Conservation (phyloP, 2,329 filamentous ascomycete genomes). For the Zymoseptoria ardabiliae region DNA sequence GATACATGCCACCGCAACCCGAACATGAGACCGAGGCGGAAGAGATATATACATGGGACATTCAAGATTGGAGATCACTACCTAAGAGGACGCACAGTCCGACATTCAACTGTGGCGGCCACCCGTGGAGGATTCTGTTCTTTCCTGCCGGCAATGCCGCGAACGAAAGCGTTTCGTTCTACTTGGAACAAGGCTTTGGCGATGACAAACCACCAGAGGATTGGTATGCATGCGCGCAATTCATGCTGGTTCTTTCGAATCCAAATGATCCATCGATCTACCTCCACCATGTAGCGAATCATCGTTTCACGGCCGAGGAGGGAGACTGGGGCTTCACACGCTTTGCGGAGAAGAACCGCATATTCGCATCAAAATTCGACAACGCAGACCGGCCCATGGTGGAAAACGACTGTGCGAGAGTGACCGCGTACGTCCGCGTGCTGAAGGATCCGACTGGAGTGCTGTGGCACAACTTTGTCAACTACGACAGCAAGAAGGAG, state of each 20-base stretch:
- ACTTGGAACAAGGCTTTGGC: constrained; percentile 89
- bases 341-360: constrained; percentile 78
- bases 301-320: constrained; percentile 93
- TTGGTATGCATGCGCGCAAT: constrained; percentile 96
- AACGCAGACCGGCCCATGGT: constrained; percentile 61
- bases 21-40: constrained; percentile 77
- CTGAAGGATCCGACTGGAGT: constrained; percentile 84
- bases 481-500: constrained; percentile 99
- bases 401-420: constrained; percentile 68
- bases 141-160: constrained; percentile 88
- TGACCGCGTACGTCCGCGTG: constrained; percentile 75
- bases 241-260: constrained; percentile 90
- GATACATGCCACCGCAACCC: constrained; percentile 66
- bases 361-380: constrained; percentile 75
- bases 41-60: constrained; percentile 73
- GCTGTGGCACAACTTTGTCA: constrained; percentile 82
- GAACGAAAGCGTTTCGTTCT: constrained; percentile 87
- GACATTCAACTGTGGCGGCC: constrained; percentile 74
- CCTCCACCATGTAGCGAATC: constrained; percentile 69
- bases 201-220: constrained; percentile 69
- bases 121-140: constrained; percentile 90
- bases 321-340: constrained; percentile 99
- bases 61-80: constrained; percentile 72
- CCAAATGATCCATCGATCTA: constrained; percentile 83
- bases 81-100: constrained; percentile 81